phyloP scores from a whole-genome alignment of 306 rosid species.

The Sechiopsis laciniata region DNA sequence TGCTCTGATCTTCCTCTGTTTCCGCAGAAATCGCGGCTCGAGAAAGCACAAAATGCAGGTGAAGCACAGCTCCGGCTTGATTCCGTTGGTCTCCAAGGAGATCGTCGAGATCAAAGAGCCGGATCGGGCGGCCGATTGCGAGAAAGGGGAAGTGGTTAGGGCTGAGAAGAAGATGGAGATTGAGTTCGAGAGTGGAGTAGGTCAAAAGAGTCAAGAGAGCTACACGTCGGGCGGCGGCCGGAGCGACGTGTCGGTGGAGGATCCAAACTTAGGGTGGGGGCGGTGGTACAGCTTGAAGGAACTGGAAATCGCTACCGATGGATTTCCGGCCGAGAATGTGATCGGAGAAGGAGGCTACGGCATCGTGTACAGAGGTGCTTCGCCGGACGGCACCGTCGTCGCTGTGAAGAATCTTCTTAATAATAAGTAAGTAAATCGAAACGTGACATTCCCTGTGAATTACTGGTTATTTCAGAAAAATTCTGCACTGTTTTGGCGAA shows the following conservation, averaged over 20 bases:
- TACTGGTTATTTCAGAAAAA: slow-evolving; percentile 2
- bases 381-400: slow-evolving; percentile 66
- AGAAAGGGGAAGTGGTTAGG: slow-evolving; percentile 24
- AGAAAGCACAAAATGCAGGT: slow-evolving; percentile 35
- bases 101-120: slow-evolving; percentile 51
- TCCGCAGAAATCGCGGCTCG: slow-evolving; percentile 34
- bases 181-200: slow-evolving; percentile 28
- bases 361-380: slow-evolving; percentile 67
- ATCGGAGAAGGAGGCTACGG: slow-evolving; percentile 98
- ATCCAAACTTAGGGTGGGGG: slow-evolving; percentile 83
- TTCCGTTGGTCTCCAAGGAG: slow-evolving; percentile 76
- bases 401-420: slow-evolving; percentile 95
- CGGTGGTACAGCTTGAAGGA: slow-evolving; percentile 79
- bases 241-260: slow-evolving; percentile 42
- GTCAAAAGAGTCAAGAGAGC: slow-evolving; percentile 35
- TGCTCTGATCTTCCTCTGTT: slow-evolving; percentile 45
- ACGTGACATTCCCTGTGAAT: slow-evolving; percentile 7
- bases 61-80: slow-evolving; percentile 73
- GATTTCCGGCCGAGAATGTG: slow-evolving; percentile 56
- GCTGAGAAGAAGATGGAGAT: slow-evolving; percentile 34
- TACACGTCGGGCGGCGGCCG: slow-evolving; percentile 43
- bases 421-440: slow-evolving; percentile 58
- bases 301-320: slow-evolving; percentile 67
- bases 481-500: not conserved
- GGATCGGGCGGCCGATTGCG: slow-evolving; percentile 32